Conservation (phyloP, 164 flowering plant species). For the Liriodendron chinense region DNA sequence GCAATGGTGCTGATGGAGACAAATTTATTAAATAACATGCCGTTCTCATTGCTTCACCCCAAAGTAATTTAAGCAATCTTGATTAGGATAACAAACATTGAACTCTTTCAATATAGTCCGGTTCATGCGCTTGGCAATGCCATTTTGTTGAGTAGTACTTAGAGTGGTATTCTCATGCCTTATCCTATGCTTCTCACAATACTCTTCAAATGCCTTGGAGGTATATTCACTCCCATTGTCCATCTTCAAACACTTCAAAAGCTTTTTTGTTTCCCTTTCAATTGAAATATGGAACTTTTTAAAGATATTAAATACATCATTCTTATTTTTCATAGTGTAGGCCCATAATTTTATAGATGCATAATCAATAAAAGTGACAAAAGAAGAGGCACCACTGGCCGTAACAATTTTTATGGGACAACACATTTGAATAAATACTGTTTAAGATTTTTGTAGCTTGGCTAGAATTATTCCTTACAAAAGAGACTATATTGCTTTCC, state of each 20-base stretch:
- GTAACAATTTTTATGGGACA: background rate
- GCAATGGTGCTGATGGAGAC: background rate
- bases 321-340: constrained; percentile 2
- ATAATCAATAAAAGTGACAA: constrained; percentile 10
- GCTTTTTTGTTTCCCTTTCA: background rate
- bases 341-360: background rate
- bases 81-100: background rate
- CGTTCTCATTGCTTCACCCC: background rate
- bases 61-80: background rate
- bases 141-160: background rate
- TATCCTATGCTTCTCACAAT: background rate
- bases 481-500: constrained; percentile 5
- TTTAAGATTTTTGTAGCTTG: background rate
- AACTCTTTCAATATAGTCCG: background rate
- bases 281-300: background rate
- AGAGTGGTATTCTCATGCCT: too few relatives aligned
- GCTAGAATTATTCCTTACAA: background rate
- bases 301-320: background rate
- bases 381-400: background rate
- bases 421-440: background rate
- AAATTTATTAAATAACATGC: constrained; percentile 1
- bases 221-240: constrained; percentile 11
- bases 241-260: background rate
- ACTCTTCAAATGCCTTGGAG: background rate
- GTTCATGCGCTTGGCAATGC: background rate